Evolutionary conservation across 345 rosid species (phyloP), one percentile per base, ranked within the genome.

Genomic region (Reutealis trisperma): DNA sequence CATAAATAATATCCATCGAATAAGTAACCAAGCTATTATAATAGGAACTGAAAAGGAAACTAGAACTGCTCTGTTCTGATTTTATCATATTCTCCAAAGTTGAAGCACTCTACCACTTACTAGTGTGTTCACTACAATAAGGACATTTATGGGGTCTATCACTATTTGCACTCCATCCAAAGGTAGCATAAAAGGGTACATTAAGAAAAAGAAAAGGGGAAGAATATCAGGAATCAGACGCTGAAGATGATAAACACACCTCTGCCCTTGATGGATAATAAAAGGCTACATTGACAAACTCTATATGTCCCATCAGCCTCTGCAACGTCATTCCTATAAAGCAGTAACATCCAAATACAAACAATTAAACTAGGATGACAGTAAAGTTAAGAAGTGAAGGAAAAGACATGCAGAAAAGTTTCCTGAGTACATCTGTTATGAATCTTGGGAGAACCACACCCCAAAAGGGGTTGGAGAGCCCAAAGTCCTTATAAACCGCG

Each of bases 201-300:
- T 49, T 8, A 57, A 41, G n/a, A 84, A n/a, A 58, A 4, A 18
- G 59, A 49, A 24, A 55, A 14, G 25, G 25, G 30, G n/a, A 21
- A 12, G 34, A 34, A 8, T 78, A 67, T 37, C 1, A 71, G 42
- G 67, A 51, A 1, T 41, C 66, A 55, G 16, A 30, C 24, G 24
- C 52, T n/a, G 49, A 75, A 25, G 72, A 79, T 49, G 45, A 44
- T 73, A 86, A 76, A 57, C 75, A 67, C 87, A 92, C 97, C 87
- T 64, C 87, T 66, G 58, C 82, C 83, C 98, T 86, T 63, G 94
- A 86, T 72, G 92, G 83, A 83, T 94, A 94, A 81, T 72, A 72
- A 75, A 94, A 94, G 42, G 93, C 87, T n/a, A 90, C 86, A 80
- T 92, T 74, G 57, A 80, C 82, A 55, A 94, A 92, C 73, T 92